These are phyloP conservation scores for Isabelozyma gotoi DNA, from an alignment of 805 yeast species.

Conservation along the genomic window DNA sequence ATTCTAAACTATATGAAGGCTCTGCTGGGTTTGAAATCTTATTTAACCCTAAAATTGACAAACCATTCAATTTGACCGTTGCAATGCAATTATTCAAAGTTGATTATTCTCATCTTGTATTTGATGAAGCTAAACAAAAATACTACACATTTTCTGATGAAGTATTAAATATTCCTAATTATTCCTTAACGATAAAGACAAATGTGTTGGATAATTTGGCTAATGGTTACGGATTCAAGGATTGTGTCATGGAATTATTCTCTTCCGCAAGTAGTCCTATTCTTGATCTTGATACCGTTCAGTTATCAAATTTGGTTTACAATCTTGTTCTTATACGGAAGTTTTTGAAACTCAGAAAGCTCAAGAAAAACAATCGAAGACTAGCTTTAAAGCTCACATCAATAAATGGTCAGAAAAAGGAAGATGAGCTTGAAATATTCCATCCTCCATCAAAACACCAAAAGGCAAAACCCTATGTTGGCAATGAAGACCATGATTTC, in stretches of 20 bases:
- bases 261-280: slow-evolving; percentile 39
- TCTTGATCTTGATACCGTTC: slow-evolving; percentile 33
- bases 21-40: slow-evolving; percentile 42
- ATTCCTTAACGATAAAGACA: slow-evolving; percentile 32
- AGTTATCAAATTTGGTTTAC: slow-evolving; percentile 31
- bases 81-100: slow-evolving; percentile 33
- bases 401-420: background rate
- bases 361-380: slow-evolving; percentile 7
- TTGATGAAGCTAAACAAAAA: slow-evolving; percentile 5
- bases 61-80: slow-evolving; percentile 32
- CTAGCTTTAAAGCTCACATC: background rate
- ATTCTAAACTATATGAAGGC: slow-evolving; percentile 15
- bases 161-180: slow-evolving; percentile 34
- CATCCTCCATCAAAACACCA: too few relatives aligned
- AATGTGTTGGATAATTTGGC: slow-evolving; percentile 33
- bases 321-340: slow-evolving; percentile 31
- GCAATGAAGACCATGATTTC: background rate
- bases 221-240: slow-evolving; percentile 34
- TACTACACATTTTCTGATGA: slow-evolving; percentile 16
- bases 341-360: slow-evolving; percentile 17
- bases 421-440: too few relatives aligned
- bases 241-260: slow-evolving; percentile 36
- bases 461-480: too few relatives aligned
- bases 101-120: slow-evolving; percentile 13
- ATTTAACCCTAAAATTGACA: slow-evolving; percentile 28